Conservation (phyloP, 1,139 yeast genomes). For the Nakaseomyces uthaithaninus region DNA sequence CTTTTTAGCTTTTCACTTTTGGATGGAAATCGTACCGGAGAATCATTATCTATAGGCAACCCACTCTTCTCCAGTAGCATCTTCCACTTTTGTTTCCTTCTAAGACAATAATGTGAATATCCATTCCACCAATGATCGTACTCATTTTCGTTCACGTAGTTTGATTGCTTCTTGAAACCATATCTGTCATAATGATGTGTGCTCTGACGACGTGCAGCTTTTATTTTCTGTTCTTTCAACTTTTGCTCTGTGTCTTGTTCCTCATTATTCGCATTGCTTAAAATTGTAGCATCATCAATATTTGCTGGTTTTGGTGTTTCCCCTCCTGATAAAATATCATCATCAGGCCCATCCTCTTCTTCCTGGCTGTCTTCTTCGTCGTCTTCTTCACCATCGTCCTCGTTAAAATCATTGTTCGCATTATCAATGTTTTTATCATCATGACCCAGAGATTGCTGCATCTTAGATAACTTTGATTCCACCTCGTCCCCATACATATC, state of each 20-base stretch:
- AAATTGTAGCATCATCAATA: not conserved
- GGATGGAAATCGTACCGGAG: slow-evolving; percentile 59
- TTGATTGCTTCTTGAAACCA: slow-evolving; percentile 68
- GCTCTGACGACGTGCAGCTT: slow-evolving; percentile 4
- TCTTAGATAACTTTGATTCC: slow-evolving; percentile 9
- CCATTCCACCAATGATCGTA: slow-evolving; percentile 68
- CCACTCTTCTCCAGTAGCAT: slow-evolving; percentile 60
- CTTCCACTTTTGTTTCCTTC: slow-evolving; percentile 72
- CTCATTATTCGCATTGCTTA: slow-evolving; percentile 19
- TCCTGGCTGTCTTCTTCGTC: slow-evolving; percentile 11
- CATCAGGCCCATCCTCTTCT: slow-evolving; percentile 5
- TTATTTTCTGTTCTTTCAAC: not conserved
- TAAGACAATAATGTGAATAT: slow-evolving; percentile 53
- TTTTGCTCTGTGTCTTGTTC: not conserved
- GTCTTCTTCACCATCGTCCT: slow-evolving; percentile 7
- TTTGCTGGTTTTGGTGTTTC: not conserved
- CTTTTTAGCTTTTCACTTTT: slow-evolving; percentile 74
- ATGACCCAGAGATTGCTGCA: slow-evolving; percentile 10
- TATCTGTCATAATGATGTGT: slow-evolving; percentile 53
- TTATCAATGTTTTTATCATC: slow-evolving; percentile 9
- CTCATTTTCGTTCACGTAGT: slow-evolving; percentile 43
- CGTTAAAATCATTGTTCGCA: not conserved
- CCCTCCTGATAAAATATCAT: not conserved
- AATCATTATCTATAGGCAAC: slow-evolving; percentile 37
- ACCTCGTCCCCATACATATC: slow-evolving; percentile 26